Evolutionary conservation across 345 rosid species (phyloP).

Genomic region (Camelina sativa): DNA sequence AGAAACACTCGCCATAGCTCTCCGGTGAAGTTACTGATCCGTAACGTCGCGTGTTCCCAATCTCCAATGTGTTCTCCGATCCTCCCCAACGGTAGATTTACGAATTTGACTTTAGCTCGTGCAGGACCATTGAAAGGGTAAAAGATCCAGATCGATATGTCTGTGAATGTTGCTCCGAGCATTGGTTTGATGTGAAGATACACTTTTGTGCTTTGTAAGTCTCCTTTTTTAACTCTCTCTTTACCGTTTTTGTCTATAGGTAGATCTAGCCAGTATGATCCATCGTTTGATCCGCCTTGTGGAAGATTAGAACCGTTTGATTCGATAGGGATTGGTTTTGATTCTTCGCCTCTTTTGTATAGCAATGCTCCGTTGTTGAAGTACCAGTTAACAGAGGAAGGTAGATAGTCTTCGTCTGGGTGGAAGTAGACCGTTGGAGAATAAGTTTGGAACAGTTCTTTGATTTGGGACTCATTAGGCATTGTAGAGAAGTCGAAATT

Average conservation of each 20-base stretch:
- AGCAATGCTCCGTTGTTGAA: constrained; percentile 73
- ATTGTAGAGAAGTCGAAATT: constrained; percentile 51
- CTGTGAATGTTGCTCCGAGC: constrained; percentile 80
- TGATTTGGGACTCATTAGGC: constrained; percentile 66
- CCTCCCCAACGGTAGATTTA: constrained; percentile 59
- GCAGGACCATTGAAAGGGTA: constrained; percentile 89
- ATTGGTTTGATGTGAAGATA: constrained; percentile 78
- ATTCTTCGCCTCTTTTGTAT: constrained; percentile 69
- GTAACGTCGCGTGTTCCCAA: constrained; percentile 85
- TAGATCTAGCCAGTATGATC: constrained; percentile 78
- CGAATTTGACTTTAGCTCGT: constrained; percentile 62
- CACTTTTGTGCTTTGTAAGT: constrained; percentile 52
- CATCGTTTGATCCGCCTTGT: constrained; percentile 80
- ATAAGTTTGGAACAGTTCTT: constrained; percentile 53
- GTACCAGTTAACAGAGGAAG: constrained; percentile 82
- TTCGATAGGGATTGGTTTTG: constrained; percentile 56
- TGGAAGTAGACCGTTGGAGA: constrained; percentile 73
- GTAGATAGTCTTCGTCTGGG: constrained; percentile 70
- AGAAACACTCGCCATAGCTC: constrained; percentile 59
- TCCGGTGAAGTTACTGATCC: constrained; percentile 80
- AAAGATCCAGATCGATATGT: constrained; percentile 73
- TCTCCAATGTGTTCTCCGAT: constrained; percentile 89
- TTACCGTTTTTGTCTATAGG: constrained; percentile 52
- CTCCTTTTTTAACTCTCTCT: constrained; percentile 75
- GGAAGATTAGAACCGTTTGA: constrained; percentile 80